Evolutionary conservation across 305 asterid species (phyloP), one percentile per base, ranked within the genome.

Genomic region (Lippia alba): DNA sequence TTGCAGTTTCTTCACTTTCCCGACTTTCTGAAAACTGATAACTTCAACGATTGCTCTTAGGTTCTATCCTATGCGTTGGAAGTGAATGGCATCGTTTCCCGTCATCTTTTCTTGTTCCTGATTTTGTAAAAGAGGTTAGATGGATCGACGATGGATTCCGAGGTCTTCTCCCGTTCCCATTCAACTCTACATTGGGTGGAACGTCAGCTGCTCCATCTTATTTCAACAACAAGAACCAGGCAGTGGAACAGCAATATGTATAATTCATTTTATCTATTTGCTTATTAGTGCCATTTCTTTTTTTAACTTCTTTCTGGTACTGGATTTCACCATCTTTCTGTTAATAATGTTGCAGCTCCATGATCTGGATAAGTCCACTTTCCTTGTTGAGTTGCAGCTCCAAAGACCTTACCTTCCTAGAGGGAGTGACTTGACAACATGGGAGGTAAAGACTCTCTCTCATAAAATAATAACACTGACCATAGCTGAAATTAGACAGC

Each of bases 21-120:
- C 3, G 30, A 24, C 30, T 24, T 24, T 24, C 30, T 24, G 30
- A 24, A 24, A 24, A 24, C 30, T 24, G 30, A 24, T 24, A 24
- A 24, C 30, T 24, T 24, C 30, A 24, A 24, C 30, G 3, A 24
- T 24, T 24, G 30, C 30, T 24, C 30, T 24, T 24, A 24, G 99
- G 96, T 83, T 57, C 98, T 0, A 84, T 85, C 70, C 74, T 94
- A 19, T 94, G 99, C 72, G 88, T 94, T 78, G 98, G 99, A 71
- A 88, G 96, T 33, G 99, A 94, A 80, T 94, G 99, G 99, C 99
- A 94, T 78, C 86, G 96, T 12, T 94, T 75, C 80, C 99, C 99
- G 1, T 91, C 99, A 70, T 94, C 97, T 33, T 94, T 94, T 76
- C 80, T 94, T 46, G 84, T 94, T 76, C 99, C 99, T 36, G 90